Conservation (phyloP, 75 land plant genomes). For the Sequoiadendron giganteum region DNA sequence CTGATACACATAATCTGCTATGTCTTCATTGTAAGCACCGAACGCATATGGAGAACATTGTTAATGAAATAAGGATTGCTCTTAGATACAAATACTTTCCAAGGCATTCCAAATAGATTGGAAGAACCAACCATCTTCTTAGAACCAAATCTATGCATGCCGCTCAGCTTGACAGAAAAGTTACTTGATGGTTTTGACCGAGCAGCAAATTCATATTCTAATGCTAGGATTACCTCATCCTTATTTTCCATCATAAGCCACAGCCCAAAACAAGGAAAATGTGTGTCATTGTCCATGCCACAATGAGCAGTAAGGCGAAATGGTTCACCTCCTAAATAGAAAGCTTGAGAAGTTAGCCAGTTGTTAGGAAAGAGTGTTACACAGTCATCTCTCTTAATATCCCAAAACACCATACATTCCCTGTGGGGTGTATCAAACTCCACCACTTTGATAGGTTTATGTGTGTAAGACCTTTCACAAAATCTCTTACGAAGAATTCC, state of each 20-base stretch:
- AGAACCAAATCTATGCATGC: neutral
- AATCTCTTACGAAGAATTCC: slow-evolving; percentile 35
- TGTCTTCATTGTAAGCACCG: neutral
- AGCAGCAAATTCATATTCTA: slow-evolving; percentile 47
- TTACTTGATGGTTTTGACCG: slow-evolving; percentile 32
- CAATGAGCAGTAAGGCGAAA: slow-evolving; percentile 42
- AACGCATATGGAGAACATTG: neutral
- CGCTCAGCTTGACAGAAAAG: slow-evolving; percentile 12
- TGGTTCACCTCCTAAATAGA: slow-evolving; percentile 41
- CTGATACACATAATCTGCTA: neutral
- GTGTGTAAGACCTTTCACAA: slow-evolving; percentile 46
- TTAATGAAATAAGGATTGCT: neutral
- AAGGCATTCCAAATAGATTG: neutral
- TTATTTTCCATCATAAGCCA: slow-evolving; percentile 51
- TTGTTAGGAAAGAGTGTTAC: slow-evolving; percentile 34
- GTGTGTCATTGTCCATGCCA: slow-evolving; percentile 32
- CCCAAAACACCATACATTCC: slow-evolving; percentile 46
- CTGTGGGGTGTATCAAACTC: slow-evolving; percentile 43
- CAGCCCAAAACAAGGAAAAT: slow-evolving; percentile 35
- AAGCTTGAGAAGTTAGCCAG: slow-evolving; percentile 47
- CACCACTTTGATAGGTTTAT: slow-evolving; percentile 43
- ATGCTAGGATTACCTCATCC: slow-evolving; percentile 40
- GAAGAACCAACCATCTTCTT: neutral
- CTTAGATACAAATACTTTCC: neutral
- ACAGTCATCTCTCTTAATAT: slow-evolving; percentile 44